Evolutionary conservation across 257 asterid genomes (phyloP).

Genomic region (Verbascum thapsus): DNA sequence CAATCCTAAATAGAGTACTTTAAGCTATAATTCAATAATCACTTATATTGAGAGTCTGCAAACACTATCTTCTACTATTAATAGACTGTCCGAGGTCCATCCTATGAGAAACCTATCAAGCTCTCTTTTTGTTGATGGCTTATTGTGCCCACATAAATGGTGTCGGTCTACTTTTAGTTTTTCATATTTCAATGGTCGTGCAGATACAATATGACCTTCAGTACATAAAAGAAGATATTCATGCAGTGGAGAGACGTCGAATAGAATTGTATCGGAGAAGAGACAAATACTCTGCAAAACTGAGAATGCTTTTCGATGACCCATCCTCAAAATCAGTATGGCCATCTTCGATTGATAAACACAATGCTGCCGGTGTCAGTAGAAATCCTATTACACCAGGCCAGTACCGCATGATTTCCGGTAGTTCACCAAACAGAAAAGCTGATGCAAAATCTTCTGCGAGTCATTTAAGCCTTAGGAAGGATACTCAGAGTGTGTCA

Average conservation of each 20-base stretch:
- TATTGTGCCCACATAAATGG: not conserved
- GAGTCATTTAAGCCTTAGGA: slow-evolving; percentile 46
- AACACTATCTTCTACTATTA: too few relatives aligned
- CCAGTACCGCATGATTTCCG: slow-evolving; percentile 42
- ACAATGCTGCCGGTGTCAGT: slow-evolving; percentile 35
- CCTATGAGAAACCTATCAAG: not conserved
- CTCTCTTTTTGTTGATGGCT: slow-evolving; percentile 2
- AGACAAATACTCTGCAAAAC: slow-evolving; percentile 62
- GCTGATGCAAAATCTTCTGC: slow-evolving; percentile 56
- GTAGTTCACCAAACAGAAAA: slow-evolving; percentile 45
- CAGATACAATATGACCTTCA: slow-evolving; percentile 83
- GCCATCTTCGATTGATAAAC: slow-evolving; percentile 55
- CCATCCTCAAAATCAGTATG: slow-evolving; percentile 47
- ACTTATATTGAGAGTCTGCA: too few relatives aligned
- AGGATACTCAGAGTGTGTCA: slow-evolving; percentile 55
- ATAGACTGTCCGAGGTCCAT: slow-evolving; percentile 9
- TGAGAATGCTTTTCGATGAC: slow-evolving; percentile 53
- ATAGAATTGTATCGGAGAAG: slow-evolving; percentile 66
- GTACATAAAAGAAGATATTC: slow-evolving; percentile 80
- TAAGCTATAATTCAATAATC: too few relatives aligned
- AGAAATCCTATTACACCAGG: slow-evolving; percentile 47
- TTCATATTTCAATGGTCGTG: slow-evolving; percentile 27
- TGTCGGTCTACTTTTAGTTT: not conserved
- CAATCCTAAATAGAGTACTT: too few relatives aligned
- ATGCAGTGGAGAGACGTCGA: slow-evolving; percentile 76